phyloP scores from a whole-genome alignment of 2,329 filamentous ascomycete species.

The Colletotrichum siamense region DNA sequence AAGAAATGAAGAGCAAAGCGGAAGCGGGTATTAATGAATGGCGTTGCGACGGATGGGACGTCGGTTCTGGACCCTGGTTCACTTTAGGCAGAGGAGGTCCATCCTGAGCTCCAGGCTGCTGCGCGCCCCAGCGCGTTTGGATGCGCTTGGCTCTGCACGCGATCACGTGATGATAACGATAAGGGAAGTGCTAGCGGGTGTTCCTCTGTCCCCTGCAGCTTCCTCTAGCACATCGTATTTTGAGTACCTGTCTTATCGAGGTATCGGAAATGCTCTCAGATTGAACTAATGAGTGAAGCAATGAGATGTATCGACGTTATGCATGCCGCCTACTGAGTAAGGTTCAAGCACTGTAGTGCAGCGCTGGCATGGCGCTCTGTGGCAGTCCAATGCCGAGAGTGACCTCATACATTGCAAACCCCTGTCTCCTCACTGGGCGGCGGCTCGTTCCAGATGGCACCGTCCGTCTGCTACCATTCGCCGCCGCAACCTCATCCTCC shows the following conservation, averaged over 20 bases:
- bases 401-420: constrained; percentile 20
- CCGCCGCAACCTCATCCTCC: background rate
- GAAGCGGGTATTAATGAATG: background rate
- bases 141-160: background rate
- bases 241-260: background rate
- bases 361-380: background rate
- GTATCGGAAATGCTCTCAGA: background rate
- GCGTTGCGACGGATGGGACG: background rate
- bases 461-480: background rate
- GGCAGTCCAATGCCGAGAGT: background rate
- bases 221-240: background rate
- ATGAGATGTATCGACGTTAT: background rate
- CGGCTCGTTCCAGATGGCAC: constrained; percentile 3
- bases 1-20: background rate
- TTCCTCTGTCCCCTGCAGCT: background rate
- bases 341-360: background rate
- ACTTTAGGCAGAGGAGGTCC: constrained; percentile 21
- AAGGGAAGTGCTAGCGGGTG: background rate
- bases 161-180: constrained; percentile 22
- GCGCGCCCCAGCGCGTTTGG: constrained; percentile 10
- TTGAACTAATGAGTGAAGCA: background rate
- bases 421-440: constrained; percentile 6
- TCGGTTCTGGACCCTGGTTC: background rate
- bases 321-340: background rate
- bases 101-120: constrained; percentile 18